A percentile compares a stretch with the other conserved stretches of the same genome.
Evolutionary conservation across 169 alveolate species (phyloP).

Genomic region (Babesia ovis): DNA sequence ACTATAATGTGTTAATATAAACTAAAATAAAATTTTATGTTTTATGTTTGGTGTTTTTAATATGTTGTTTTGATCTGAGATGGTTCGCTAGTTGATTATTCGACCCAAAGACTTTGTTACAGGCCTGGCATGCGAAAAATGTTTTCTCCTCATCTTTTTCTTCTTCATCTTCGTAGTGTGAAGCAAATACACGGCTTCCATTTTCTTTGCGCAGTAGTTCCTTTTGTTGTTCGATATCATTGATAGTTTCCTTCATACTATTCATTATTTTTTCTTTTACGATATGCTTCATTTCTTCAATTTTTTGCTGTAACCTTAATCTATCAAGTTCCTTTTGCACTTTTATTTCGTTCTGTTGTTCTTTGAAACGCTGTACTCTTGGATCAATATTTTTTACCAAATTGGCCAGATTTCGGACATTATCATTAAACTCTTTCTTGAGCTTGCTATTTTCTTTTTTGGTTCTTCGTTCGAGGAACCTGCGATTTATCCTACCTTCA

Average conservation of each 20-base stretch:
- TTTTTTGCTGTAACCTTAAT: conserved; percentile 23
- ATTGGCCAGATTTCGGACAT: conserved; percentile 28
- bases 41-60: conserved; percentile 11
- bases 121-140: conserved; percentile 38
- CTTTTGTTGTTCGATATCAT: conserved; percentile 13
- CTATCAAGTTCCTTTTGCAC: conserved; percentile 18
- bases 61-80: conserved; percentile 46
- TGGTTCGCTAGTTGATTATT: conserved; percentile 58
- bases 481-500: conserved; percentile 20
- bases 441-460: conserved; percentile 32
- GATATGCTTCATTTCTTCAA: conserved; percentile 32
- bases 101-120: conserved; percentile 61
- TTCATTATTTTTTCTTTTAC: conserved; percentile 23
- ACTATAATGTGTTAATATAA: too few relatives aligned
- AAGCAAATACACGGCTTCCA: conserved; percentile 9
- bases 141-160: not conserved
- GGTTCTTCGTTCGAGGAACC: conserved; percentile 29
- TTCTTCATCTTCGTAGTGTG: conserved; percentile 19
- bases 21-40: not conserved
- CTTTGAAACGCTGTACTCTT: conserved; percentile 17
- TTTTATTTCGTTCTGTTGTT: conserved; percentile 27
- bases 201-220: conserved; percentile 3
- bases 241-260: conserved; percentile 12
- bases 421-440: conserved; percentile 42
- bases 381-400: conserved; percentile 47